Conservation (phyloP, 805 yeast species). For the Metschnikowia koreensis region DNA sequence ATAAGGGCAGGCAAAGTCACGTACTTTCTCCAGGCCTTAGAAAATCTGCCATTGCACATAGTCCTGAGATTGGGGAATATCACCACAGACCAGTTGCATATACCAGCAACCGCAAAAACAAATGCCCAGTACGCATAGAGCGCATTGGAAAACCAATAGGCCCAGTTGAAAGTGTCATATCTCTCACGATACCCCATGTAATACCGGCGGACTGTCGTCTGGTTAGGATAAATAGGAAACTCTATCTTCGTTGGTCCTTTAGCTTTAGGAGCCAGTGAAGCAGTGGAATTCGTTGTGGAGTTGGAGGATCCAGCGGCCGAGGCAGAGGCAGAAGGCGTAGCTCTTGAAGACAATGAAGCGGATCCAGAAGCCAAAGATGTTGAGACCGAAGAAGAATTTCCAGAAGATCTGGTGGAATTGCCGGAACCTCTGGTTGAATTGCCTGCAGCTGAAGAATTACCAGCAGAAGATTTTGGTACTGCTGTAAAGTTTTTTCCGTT, state of each 20-base stretch:
- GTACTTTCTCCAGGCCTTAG: constrained; percentile 35
- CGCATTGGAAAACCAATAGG: constrained; percentile 11
- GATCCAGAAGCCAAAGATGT: neutral
- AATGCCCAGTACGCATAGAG: constrained; percentile 17
- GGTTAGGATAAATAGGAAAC: constrained; percentile 11
- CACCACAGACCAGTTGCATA: constrained; percentile 16
- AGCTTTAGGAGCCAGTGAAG: neutral
- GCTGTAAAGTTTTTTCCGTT: constrained; percentile 7
- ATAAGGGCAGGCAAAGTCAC: constrained; percentile 42
- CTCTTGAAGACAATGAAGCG: neutral
- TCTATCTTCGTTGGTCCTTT: constrained; percentile 6
- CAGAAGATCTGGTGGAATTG: neutral
- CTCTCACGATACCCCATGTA: constrained; percentile 4
- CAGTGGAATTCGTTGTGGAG: neutral
- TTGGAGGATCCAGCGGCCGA: neutral
- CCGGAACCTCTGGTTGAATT: neutral
- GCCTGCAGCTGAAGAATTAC: neutral
- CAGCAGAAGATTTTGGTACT: constrained; percentile 1
- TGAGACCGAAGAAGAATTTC: neutral
- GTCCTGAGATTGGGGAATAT: constrained; percentile 14
- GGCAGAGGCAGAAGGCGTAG: neutral
- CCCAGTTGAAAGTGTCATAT: constrained; percentile 13
- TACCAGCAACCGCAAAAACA: constrained; percentile 13
- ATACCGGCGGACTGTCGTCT: constrained; percentile 1
- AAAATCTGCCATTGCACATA: constrained; percentile 21